phyloP scores from a whole-genome alignment of 2,329 filamentous ascomycete genomes.

The Aspergillus niger region DNA sequence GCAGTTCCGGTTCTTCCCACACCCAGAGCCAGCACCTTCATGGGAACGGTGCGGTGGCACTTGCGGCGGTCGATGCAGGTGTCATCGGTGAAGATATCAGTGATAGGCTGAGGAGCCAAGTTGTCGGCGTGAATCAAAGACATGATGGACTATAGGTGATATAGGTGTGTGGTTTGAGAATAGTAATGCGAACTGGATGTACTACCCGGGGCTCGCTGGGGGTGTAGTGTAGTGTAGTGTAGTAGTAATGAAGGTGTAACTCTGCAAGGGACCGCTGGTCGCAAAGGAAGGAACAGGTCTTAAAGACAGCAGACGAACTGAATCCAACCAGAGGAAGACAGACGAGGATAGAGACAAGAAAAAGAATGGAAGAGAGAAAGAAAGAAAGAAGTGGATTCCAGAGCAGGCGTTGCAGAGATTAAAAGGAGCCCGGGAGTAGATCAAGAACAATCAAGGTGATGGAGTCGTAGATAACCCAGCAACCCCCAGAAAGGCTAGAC shows the following conservation, averaged over 20 bases:
- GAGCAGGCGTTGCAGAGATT: slow-evolving; percentile 20
- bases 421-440: slow-evolving; percentile 27
- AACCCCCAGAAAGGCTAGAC: background rate
- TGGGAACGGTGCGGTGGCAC: slow-evolving; percentile 67
- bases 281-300: slow-evolving; percentile 13
- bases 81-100: slow-evolving; percentile 60
- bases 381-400: slow-evolving; percentile 17
- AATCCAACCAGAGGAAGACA: slow-evolving; percentile 19
- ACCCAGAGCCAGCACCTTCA: slow-evolving; percentile 71
- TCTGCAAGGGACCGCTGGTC: slow-evolving; percentile 10
- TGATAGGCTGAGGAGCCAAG: slow-evolving; percentile 43
- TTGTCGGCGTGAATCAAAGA: slow-evolving; percentile 41
- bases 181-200: background rate
- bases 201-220: background rate
- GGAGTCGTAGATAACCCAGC: slow-evolving; percentile 9
- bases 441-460: slow-evolving; percentile 14
- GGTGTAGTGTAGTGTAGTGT: background rate
- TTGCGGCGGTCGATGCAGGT: slow-evolving; percentile 68
- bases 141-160: slow-evolving; percentile 25
- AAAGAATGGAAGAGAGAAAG: slow-evolving; percentile 12
- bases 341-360: slow-evolving; percentile 16
- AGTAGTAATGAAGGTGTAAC: slow-evolving; percentile 10
- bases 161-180: background rate
- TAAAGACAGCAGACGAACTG: slow-evolving; percentile 14
- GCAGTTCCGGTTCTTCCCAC: slow-evolving; percentile 71